Evolutionary conservation across 2,329 filamentous ascomycete genomes (phyloP), one percentile per base, ranked within the genome.

Genomic region (Verticillium tricorpus): DNA sequence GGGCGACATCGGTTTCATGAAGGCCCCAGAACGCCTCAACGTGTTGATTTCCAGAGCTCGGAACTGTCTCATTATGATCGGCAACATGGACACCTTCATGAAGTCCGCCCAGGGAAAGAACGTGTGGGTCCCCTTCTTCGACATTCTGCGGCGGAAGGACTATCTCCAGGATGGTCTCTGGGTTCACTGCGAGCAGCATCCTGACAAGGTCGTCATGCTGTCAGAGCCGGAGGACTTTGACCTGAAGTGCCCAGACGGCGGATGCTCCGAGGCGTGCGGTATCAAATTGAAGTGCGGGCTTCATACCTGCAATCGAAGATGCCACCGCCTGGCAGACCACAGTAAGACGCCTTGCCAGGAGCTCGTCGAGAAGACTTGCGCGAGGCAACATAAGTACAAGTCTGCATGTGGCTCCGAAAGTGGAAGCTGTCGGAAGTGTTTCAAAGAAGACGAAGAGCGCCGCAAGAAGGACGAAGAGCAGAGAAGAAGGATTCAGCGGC

Each of bases 1-100:
- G 0, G 82, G 84, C 0, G 86, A 92, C 1, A 90, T 92, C 34
- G 90, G 90, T 0, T 93, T 93, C 70, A 86, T 93, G 79, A 69
- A 76, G 0, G 78, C 87, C 0, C 84, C 85, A 0, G 84, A 93
- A 66, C 79, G 90, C 1, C 70, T 92, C 0, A 92, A 92, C 19
- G 90, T 93, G 0, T 73, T 93, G 1, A 72, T 91, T 1, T 89
- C 89, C 0, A 78, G 90, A 62, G 89, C 90, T 0, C 80, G 88
- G 1, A 76, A 89, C 60, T 83, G 78, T 0, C 70, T 93, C 15
- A 82, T 92, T n/a, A 77, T 93, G 65, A 83, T 92, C 54, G 89
- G 90, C 0, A 91, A 91, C 68, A 80, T 85, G 60, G 74, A 83
- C 0, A 93, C 90, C 0, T 92, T 92, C 65, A 79, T 85, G 67